Base-by-base conservation (phyloP, 257 asterid genomes). In the Capsicum baccatum region DNA sequence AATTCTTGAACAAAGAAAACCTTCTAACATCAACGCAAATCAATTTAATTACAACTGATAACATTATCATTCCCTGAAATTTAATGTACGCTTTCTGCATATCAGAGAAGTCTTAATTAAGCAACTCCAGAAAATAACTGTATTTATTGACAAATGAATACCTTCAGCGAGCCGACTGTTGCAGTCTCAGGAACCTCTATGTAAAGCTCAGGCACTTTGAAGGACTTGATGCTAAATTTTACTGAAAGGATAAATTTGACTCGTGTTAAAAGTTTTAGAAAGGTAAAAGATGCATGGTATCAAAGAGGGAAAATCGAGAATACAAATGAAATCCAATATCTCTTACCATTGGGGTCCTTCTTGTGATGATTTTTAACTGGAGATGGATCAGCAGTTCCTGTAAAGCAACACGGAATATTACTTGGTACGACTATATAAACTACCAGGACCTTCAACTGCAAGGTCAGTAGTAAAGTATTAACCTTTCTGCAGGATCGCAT, bases 151-250 rank as follows among this genome's bases (percentile, higher is more conserved):
- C 35, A 70, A 35, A 70, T 70, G 81, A 87, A 81, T 85, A 97
- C 99, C 98, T 95, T 97, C 82, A 97, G 90, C 35, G 97, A 93
- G 85, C 98, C 98, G 79, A 97, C 93, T 21, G 96, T 97, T 59
- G 95, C 94, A 82, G 91, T 92, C 90, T 97, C 98, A 81, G 99
- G 97, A 89, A 97, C 97, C 91, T 97, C 99, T 48, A 97, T 85
- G 84, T 91, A 95, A 82, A 97, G 94, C 88, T 97, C 99, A 15
- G 99, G 99, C 87, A 97, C 96, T 93, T 85, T 94, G 88, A 97
- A 97, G 68, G 99, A 93, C 93, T 95, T 95, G 17, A 97, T 97
- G 91, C 97, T 94, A 79, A 97, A 87, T 87, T 89, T 92, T 84
- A 97, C 99, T 97, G 97, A 76, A 87, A 70, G 73, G 86, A 58